Percentiles rank a stretch among this genome's conserved stretches.
phyloP scores from a whole-genome alignment of 495 filamentous ascomycete genomes.

The Jackrogersella minutella region DNA sequence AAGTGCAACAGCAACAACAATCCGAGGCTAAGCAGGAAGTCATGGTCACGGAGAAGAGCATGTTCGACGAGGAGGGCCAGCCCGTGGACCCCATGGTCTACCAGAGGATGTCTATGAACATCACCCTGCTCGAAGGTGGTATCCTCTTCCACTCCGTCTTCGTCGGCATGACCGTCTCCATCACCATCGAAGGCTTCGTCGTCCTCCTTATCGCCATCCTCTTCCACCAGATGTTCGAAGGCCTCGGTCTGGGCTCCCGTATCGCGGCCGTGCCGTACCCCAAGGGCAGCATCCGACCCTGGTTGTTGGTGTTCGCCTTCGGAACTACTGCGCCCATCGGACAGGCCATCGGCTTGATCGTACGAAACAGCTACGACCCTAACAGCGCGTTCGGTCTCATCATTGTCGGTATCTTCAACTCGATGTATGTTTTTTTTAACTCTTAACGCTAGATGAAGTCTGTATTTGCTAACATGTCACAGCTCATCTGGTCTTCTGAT shows the following conservation, averaged over 20 bases:
- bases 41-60: constrained; percentile 39
- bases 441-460: neutral
- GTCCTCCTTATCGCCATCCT: constrained; percentile 72
- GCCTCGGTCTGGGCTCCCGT: constrained; percentile 70
- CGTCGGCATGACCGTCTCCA: constrained; percentile 73
- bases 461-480: constrained; percentile 4
- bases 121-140: constrained; percentile 63
- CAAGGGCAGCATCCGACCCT: constrained; percentile 61
- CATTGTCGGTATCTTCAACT: constrained; percentile 74
- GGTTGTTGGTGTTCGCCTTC: constrained; percentile 70
- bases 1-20: neutral
- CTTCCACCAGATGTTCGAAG: constrained; percentile 78
- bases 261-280: constrained; percentile 64
- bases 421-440: constrained; percentile 58
- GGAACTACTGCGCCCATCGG: constrained; percentile 67
- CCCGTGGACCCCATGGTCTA: constrained; percentile 54
- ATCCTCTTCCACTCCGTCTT: constrained; percentile 70
- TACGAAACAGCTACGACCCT: constrained; percentile 68
- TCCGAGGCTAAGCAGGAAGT: constrained; percentile 25
- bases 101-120: constrained; percentile 60
- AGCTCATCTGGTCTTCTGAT: constrained; percentile 67
- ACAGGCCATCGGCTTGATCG: constrained; percentile 66
- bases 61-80: constrained; percentile 52
- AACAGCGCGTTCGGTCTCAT: constrained; percentile 69
- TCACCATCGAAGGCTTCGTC: constrained; percentile 69